Conservation (phyloP, 805 yeast genomes). For the Pichia manshurica region DNA sequence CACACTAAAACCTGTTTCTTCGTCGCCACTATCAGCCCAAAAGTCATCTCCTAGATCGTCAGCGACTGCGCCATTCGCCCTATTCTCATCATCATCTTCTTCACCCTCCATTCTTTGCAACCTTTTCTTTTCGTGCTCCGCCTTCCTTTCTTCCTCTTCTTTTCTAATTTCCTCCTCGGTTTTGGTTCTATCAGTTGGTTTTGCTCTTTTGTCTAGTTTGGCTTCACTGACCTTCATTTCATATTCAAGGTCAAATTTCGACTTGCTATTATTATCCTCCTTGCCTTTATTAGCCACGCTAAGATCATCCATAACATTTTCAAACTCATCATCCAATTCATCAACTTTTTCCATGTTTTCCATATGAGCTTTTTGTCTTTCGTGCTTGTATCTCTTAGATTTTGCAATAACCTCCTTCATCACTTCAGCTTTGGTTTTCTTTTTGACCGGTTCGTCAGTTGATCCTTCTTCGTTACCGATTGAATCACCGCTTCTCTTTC, state of each 20-base stretch:
- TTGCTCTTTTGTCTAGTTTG: conserved; percentile 67
- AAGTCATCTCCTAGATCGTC: conserved; percentile 68
- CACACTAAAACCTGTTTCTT: conserved; percentile 40
- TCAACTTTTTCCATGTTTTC: conserved; percentile 53
- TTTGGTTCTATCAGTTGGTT: conserved; percentile 75
- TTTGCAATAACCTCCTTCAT: conserved; percentile 83
- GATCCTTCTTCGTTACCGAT: conserved; percentile 26
- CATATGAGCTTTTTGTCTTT: conserved; percentile 63
- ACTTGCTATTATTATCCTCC: conserved; percentile 27
- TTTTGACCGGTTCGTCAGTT: conserved; percentile 42
- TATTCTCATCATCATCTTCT: conserved; percentile 24
- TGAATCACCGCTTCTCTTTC: conserved; percentile 28
- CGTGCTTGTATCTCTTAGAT: conserved; percentile 70
- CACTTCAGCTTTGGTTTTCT: conserved; percentile 76
- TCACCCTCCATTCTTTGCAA: conserved; percentile 68
- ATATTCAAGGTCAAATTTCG: conserved; percentile 46
- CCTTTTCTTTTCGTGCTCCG: conserved; percentile 62
- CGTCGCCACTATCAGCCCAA: conserved; percentile 53
- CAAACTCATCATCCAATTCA: conserved; percentile 70
- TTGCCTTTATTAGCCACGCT: conserved; percentile 26
- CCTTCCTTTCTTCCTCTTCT: conserved; percentile 56
- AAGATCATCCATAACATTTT: conserved; percentile 48
- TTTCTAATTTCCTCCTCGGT: conserved; percentile 63
- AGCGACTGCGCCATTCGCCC: conserved; percentile 42
- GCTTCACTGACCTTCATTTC: conserved; percentile 63